A percentile compares a stretch with the other conserved stretches of the same genome.
Conservation (phyloP, 495 filamentous ascomycete species). For the Xylaria palmicola region DNA sequence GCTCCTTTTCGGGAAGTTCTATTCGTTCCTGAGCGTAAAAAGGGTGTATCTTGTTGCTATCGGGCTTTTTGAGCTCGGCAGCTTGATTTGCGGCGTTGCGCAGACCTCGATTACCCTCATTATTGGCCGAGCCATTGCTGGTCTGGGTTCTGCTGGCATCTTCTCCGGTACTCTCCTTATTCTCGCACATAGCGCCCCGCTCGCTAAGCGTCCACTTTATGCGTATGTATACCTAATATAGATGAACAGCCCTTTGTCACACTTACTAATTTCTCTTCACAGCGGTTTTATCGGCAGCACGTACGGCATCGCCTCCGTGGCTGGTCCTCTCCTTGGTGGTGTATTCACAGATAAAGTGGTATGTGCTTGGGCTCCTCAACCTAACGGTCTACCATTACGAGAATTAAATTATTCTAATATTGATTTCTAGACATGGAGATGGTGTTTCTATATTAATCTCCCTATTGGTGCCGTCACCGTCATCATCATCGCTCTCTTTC, state of each 20-base stretch:
- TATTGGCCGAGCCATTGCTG: slow-evolving; percentile 48
- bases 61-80: slow-evolving; percentile 39
- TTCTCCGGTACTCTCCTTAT: slow-evolving; percentile 19
- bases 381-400: no score
- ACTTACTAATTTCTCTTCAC: no score
- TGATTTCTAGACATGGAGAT: slow-evolving; percentile 13
- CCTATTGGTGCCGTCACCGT: slow-evolving; percentile 57
- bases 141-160: slow-evolving; percentile 37
- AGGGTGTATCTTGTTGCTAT: slow-evolving; percentile 32
- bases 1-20: slow-evolving; percentile 21
- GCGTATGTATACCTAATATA: no score
- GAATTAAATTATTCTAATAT: no score
- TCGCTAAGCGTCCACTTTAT: slow-evolving; percentile 62
- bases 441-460: slow-evolving; percentile 54
- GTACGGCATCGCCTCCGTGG: slow-evolving; percentile 70
- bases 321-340: slow-evolving; percentile 69
- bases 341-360: slow-evolving; percentile 56
- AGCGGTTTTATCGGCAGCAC: slow-evolving; percentile 63
- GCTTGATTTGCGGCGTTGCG: slow-evolving; percentile 46
- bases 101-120: slow-evolving; percentile 45
- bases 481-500: slow-evolving; percentile 51
- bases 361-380: no score
- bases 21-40: slow-evolving; percentile 39
- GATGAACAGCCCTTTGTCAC: no score
- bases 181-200: slow-evolving; percentile 44